Evolutionary conservation across 148 eudicot genomes (phyloP).

Genomic region (Spergularia marina): DNA sequence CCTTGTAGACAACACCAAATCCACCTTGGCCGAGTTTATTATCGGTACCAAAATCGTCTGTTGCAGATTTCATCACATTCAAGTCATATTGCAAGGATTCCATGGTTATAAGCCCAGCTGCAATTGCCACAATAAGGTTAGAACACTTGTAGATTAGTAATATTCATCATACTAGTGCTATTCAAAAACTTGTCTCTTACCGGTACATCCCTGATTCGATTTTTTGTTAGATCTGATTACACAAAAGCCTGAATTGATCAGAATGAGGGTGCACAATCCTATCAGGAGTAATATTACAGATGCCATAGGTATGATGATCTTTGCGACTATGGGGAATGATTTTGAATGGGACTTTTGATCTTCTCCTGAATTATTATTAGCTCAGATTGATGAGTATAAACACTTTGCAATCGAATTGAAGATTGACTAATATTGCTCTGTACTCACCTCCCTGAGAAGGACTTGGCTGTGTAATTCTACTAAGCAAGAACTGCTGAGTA

Average conservation of each 20-base stretch:
- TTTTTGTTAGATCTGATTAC: background rate
- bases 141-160: background rate
- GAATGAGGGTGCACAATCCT: background rate
- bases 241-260: background rate
- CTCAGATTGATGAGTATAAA: no score
- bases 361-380: background rate
- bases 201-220: background rate
- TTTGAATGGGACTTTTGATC: background rate
- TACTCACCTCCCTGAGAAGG: background rate
- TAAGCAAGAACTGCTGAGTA: background rate
- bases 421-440: no score
- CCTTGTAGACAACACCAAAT: conserved; percentile 23
- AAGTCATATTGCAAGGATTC: conserved; percentile 27
- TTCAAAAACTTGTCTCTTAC: background rate
- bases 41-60: conserved; percentile 23
- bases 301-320: background rate
- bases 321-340: background rate
- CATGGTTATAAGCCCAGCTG: conserved; percentile 4
- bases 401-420: no score
- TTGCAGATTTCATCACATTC: conserved; percentile 22
- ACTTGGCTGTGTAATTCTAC: conserved; percentile 1
- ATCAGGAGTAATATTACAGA: background rate
- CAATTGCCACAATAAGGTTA: background rate
- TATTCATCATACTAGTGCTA: background rate
- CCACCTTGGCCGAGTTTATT: conserved; percentile 35